Percentiles rank a stretch among this genome's conserved stretches.
These are phyloP conservation scores for Solanum boliviense DNA, from an alignment of 257 asterid genomes.

Conservation along the genomic window DNA sequence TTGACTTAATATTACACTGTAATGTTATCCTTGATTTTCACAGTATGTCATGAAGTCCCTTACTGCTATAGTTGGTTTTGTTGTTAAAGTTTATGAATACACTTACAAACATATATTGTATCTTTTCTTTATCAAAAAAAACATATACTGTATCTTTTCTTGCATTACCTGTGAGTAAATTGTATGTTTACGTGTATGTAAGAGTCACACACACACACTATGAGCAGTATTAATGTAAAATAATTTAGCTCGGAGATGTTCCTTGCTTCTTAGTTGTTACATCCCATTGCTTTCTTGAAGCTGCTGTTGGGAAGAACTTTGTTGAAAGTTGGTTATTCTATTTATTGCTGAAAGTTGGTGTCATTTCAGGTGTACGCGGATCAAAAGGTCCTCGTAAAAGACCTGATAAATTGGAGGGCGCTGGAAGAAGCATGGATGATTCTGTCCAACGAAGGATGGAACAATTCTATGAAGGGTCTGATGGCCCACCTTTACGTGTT, in stretches of 20 bases:
- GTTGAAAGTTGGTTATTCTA: neutral
- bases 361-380: conserved; percentile 34
- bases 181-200: neutral
- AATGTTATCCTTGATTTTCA: neutral
- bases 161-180: neutral
- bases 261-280: neutral
- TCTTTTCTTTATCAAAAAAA: neutral
- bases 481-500: conserved; percentile 88
- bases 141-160: neutral
- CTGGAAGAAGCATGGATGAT: conserved; percentile 92
- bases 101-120: neutral
- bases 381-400: conserved; percentile 49
- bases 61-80: neutral
- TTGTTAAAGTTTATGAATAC: neutral
- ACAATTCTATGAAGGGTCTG: conserved; percentile 90
- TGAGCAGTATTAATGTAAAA: neutral
- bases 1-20: neutral
- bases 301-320: neutral
- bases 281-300: neutral
- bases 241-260: neutral
- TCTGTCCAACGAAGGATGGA: conserved; percentile 95
- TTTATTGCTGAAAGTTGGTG: neutral
- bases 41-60: neutral
- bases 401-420: conserved; percentile 57
- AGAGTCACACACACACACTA: neutral